Base-by-base conservation (phyloP, 441 rosid genomes). In the Adansonia gregorii region DNA sequence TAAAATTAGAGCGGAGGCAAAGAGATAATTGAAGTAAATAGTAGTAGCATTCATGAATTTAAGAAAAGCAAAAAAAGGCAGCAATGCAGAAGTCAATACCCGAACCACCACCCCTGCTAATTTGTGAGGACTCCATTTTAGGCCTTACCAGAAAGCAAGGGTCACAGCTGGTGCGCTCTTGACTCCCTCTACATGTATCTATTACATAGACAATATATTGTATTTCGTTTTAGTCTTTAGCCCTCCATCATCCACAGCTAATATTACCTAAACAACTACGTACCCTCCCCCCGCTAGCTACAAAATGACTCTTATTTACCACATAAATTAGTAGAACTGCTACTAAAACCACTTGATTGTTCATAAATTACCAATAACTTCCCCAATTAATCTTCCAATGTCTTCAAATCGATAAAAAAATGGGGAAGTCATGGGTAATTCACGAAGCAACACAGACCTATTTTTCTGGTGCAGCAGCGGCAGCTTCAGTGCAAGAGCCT, bases 1-100 rank as follows among this genome's bases (percentile, higher is more conserved):
- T 24, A 19, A 5, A 56, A 56, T 56, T 8, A 24, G 61, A 19
- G 11, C 6, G 43, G 43, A 39, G 43, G 27, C 61, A 19, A 8
- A 56, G 11, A 27, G 2, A 61, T 10, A 11, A 31, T 22, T 10
- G 43, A 15, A n/a, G 35, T 31, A 31, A 31, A 31, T 31, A 31
- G 35, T 31, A 83, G 64, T 39, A 39, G 77, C 84, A 85, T 76
- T 78, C 74, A 79, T 31, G 35, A 31, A 77, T 83, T 78, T 54
- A 68, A 69, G 81, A 67, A 75, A 56, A 20, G 4, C 27, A 9
- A 60, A 2, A 83, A 2, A 3, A 45, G 60, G 14, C 1, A 51
- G 52, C 19, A 80, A 74, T 82, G 83, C 83, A 81, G 85, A 90
- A 95, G 99, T 95, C 98, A 95, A 94, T 94, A 84, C 99, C 97